phyloP scores from a whole-genome alignment of 805 yeast genomes.

The Wickerhamomyces ciferrii region DNA sequence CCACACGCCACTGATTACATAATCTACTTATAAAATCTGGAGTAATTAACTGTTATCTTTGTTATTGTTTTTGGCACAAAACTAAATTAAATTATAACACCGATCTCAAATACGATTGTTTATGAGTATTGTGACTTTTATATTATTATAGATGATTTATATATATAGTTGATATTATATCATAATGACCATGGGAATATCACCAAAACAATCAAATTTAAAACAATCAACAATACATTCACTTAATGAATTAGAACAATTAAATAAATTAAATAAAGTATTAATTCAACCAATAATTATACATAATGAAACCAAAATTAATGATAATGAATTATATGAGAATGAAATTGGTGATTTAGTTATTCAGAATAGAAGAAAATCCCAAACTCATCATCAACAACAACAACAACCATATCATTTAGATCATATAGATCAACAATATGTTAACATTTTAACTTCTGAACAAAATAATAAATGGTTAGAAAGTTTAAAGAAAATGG shows the following conservation, averaged over 20 bases:
- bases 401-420: not conserved
- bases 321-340: not conserved
- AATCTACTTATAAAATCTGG: too few relatives aligned
- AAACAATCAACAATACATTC: not conserved
- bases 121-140: too few relatives aligned
- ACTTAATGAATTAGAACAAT: not conserved
- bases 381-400: not conserved
- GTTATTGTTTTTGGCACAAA: too few relatives aligned
- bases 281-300: not conserved
- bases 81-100: too few relatives aligned
- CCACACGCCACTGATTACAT: too few relatives aligned
- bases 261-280: not conserved
- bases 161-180: too few relatives aligned
- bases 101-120: too few relatives aligned
- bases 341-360: slow-evolving; percentile 6
- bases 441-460: not conserved
- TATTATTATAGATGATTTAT: too few relatives aligned
- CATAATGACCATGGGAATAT: not conserved
- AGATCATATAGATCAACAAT: not conserved
- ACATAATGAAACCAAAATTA: not conserved
- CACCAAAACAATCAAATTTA: not conserved
- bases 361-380: slow-evolving; percentile 4
- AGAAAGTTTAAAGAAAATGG: not conserved
- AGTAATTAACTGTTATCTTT: too few relatives aligned
- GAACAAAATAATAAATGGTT: not conserved